These are phyloP conservation scores for Leccinum subrobustum DNA, from an alignment of 1,284 basidiomycete genomes.

Conservation along the genomic window DNA sequence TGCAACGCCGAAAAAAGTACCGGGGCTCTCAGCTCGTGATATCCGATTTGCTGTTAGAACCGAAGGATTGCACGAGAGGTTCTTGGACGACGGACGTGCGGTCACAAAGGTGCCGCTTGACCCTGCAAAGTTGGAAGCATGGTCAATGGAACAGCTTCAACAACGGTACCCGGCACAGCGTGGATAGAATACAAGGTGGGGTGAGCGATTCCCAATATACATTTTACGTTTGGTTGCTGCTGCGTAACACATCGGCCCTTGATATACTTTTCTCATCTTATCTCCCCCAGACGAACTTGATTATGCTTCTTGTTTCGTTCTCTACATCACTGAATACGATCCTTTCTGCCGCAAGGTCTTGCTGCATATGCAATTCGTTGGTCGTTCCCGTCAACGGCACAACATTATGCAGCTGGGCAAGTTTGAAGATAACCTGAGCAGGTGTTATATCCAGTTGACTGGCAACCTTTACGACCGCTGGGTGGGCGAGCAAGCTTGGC, in stretches of 20 bases:
- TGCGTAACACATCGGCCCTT: background rate
- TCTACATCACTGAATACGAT: conserved; percentile 41
- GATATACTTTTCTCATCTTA: conserved; percentile 1
- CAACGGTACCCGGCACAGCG: conserved; percentile 20
- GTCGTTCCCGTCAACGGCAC: conserved; percentile 68
- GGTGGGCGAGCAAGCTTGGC: conserved; percentile 55
- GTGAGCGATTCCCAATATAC: background rate
- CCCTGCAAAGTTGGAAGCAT: conserved; percentile 12
- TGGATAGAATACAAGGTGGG: background rate
- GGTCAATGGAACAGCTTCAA: conserved; percentile 29
- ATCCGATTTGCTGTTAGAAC: conserved; percentile 44
- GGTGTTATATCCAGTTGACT: conserved; percentile 50
- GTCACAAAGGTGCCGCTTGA: conserved; percentile 20
- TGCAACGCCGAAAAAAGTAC: conserved; percentile 20
- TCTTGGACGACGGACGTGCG: conserved; percentile 25
- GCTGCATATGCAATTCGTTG: conserved; percentile 58
- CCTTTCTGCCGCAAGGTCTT: conserved; percentile 52
- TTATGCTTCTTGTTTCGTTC: conserved; percentile 40
- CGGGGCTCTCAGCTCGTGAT: conserved; percentile 53
- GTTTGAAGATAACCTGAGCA: conserved; percentile 64
- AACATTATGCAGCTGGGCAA: conserved; percentile 61
- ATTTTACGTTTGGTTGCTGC: background rate
- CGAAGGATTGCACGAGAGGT: conserved; percentile 26
- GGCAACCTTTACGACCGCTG: conserved; percentile 47
- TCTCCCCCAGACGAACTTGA: conserved; percentile 34